A percentile compares a stretch with the other conserved stretches of the same genome.
phyloP scores from a whole-genome alignment of 805 yeast species.

The Spathaspora gorwiae region DNA sequence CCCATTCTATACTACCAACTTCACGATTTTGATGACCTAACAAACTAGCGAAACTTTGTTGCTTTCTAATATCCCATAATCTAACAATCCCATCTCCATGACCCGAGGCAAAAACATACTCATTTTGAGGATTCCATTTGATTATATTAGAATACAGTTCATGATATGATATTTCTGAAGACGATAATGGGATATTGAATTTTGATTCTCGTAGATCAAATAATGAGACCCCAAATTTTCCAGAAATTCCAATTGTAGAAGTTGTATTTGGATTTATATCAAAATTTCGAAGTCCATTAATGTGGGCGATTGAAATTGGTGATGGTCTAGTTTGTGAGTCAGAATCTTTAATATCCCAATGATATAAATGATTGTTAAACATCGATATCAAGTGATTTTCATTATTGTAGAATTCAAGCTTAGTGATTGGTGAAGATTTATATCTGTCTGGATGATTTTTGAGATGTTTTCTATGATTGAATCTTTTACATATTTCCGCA shows the following conservation, averaged over 20 bases:
- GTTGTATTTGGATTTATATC: slow-evolving; percentile 36
- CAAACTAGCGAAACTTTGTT: slow-evolving; percentile 48
- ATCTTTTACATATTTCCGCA: slow-evolving; percentile 75
- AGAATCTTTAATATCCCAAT: slow-evolving; percentile 69
- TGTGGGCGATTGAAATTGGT: slow-evolving; percentile 53
- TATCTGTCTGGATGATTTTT: slow-evolving; percentile 23
- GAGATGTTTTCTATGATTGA: slow-evolving; percentile 71
- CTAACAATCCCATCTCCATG: slow-evolving; percentile 53
- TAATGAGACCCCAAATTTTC: slow-evolving; percentile 69
- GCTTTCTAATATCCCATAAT: slow-evolving; percentile 73
- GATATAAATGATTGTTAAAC: slow-evolving; percentile 65
- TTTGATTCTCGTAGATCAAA: slow-evolving; percentile 60
- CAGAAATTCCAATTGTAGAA: slow-evolving; percentile 60
- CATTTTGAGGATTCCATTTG: slow-evolving; percentile 61
- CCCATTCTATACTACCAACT: slow-evolving; percentile 56
- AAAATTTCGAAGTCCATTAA: slow-evolving; percentile 48
- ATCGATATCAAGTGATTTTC: slow-evolving; percentile 51
- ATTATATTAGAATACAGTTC: slow-evolving; percentile 37
- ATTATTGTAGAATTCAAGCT: slow-evolving; percentile 25
- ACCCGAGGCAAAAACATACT: slow-evolving; percentile 61
- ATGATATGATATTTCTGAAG: slow-evolving; percentile 10
- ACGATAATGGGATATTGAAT: slow-evolving; percentile 27
- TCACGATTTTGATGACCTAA: slow-evolving; percentile 47
- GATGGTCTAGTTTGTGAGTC: slow-evolving; percentile 33
- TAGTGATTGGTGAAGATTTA: slow-evolving; percentile 20